Conservation (phyloP, 2,329 filamentous ascomycete genomes). For the Monilinia fructicola region DNA sequence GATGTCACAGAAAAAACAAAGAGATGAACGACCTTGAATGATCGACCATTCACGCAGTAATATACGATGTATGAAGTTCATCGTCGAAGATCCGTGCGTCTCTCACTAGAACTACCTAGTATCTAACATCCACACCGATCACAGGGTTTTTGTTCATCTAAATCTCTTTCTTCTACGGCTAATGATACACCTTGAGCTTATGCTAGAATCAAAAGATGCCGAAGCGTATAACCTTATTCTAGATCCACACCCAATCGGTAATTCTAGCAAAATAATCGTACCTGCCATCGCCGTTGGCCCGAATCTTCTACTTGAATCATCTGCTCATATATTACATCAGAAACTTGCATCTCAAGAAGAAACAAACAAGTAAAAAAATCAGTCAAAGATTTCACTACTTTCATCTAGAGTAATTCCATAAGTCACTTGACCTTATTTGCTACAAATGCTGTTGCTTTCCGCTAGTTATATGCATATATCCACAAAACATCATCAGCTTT, state of each 20-base stretch:
- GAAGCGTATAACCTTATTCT: not conserved
- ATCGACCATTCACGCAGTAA: not conserved
- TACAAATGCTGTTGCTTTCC: not conserved
- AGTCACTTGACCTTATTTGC: not conserved
- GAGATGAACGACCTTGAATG: not conserved
- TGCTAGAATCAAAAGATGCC: too few relatives aligned
- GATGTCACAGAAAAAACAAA: not conserved
- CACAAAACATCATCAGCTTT: not conserved
- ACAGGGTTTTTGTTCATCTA: not conserved
- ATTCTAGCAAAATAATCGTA: too few relatives aligned
- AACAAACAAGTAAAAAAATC: too few relatives aligned
- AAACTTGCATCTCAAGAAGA: too few relatives aligned
- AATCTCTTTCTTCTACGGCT: not conserved
- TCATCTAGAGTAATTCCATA: too few relatives aligned
- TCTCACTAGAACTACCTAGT: accelerated
- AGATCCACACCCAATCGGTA: not conserved
- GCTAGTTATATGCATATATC: not conserved
- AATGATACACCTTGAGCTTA: not conserved
- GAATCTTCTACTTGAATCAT: too few relatives aligned
- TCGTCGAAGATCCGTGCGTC: not conserved
- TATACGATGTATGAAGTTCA: constrained; percentile 7
- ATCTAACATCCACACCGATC: too few relatives aligned
- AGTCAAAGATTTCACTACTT: too few relatives aligned
- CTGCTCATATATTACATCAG: too few relatives aligned
- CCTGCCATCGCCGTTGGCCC: too few relatives aligned